These are phyloP conservation scores for Mortierella antarctica DNA, from an alignment of 192 early-diverging fungal species.

Conservation along the genomic window DNA sequence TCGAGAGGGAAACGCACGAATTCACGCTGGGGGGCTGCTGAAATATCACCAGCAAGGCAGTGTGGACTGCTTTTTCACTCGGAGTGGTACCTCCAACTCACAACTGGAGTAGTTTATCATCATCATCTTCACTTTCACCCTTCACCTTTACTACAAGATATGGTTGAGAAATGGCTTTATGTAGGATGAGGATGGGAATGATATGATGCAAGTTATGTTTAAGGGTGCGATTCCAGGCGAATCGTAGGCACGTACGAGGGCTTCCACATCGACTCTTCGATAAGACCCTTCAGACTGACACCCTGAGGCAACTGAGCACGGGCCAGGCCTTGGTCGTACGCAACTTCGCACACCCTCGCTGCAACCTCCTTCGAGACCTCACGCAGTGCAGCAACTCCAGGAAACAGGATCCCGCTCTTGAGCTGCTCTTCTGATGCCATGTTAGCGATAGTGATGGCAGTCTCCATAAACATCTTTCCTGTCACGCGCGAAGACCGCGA, in stretches of 20 bases:
- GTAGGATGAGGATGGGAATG: background rate
- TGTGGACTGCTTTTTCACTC: background rate
- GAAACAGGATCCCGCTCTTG: constrained; percentile 63
- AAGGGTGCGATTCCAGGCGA: constrained; percentile 42
- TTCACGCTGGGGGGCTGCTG: background rate
- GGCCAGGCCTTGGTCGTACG: constrained; percentile 63
- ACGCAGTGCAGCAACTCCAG: constrained; percentile 59
- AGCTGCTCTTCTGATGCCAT: constrained; percentile 61
- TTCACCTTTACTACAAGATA: no score
- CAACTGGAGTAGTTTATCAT: no score
- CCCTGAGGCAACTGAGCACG: constrained; percentile 55
- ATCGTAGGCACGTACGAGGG: constrained; percentile 62
- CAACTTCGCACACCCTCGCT: constrained; percentile 62
- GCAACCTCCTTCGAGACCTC: constrained; percentile 60
- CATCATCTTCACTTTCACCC: no score
- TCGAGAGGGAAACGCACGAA: constrained; percentile 37
- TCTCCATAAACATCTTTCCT: constrained; percentile 65
- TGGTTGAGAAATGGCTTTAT: background rate
- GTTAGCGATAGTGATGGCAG: constrained; percentile 62
- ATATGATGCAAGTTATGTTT: background rate
- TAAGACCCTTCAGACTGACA: constrained; percentile 55
- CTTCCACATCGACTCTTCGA: constrained; percentile 66
- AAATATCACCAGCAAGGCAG: background rate
- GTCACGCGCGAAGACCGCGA: constrained; percentile 62
- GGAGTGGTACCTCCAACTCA: no score